Evolutionary conservation across 768 basidiomycete species (phyloP), one percentile per base, ranked within the genome.

Genomic region (Psilocybe sp.): DNA sequence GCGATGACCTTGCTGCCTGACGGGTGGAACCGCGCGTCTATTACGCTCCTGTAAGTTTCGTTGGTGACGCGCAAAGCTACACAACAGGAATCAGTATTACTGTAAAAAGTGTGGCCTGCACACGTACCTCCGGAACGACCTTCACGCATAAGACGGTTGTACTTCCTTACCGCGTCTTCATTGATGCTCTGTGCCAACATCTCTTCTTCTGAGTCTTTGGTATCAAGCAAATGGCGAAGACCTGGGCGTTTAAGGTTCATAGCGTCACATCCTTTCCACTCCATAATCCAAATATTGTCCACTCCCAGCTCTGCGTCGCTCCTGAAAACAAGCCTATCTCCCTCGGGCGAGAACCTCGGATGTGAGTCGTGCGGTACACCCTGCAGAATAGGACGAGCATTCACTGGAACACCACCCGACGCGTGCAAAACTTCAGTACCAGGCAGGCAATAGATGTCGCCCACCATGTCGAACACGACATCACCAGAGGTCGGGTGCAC

Each of bases 271-370:
- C 83, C 82, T 47, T 66, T 71, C 85, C 85, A 89, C 12, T 76
- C 71, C 50, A 72, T 77, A 15, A 84, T 71, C 85, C 85, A 89
- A 5, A 89, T 84, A 57, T 89, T 89, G 58, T 88, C 85, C 13
- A 87, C 69, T 4, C 87, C 87, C 2, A 85, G 71, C 33, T 74
- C 85, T 6, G 86, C 87, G 63, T 89, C 87, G 44, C 87, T 88
- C 53, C 79, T 76, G 61, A 85, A 89, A 3, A 81, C 81, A 15
- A 89, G 52, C 40, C 72, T 69, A 49, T 82, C 76, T 0, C 87
- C 86, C 35, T 74, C 65, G 0, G 87, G 84, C 5, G 85, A 87
- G 67, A 89, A 89, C 51, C 77, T 83, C 1, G 86, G 86, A 61
- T 89, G 84, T 0, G 84, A 75, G 55, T 89, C 87, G 53, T 83